A percentile compares a stretch with the other conserved stretches of the same genome.
Evolutionary conservation across 2,329 filamentous ascomycete species (phyloP).

Genomic region (Periconia sp.): DNA sequence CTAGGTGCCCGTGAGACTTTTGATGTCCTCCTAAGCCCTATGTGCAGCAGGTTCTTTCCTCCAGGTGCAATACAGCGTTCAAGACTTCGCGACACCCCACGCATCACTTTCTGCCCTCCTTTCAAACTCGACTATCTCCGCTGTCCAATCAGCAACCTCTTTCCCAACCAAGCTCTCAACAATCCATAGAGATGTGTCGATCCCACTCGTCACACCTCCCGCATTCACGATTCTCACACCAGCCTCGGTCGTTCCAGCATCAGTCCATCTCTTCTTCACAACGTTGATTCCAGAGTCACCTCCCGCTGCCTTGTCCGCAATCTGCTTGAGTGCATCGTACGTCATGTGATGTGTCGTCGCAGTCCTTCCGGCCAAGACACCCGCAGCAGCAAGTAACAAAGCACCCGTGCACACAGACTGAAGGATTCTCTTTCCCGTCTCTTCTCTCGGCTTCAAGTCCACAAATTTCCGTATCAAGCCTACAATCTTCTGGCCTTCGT

Average conservation of each 20-base stretch:
- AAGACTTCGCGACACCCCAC: conserved; percentile 15
- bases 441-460: conserved; percentile 24
- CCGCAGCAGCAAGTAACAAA: conserved; percentile 46
- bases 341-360: conserved; percentile 50
- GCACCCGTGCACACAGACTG: conserved; percentile 51
- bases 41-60: no score
- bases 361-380: conserved; percentile 41
- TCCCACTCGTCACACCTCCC: conserved; percentile 40
- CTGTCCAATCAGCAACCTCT: conserved; percentile 27
- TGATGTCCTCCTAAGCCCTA: no score
- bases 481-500: conserved; percentile 23
- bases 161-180: conserved; percentile 33
- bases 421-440: conserved; percentile 35
- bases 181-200: conserved; percentile 39
- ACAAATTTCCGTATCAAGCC: conserved; percentile 30
- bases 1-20: no score
- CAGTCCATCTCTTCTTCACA: conserved; percentile 39
- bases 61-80: no score
- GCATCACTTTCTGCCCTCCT: conserved; percentile 26
- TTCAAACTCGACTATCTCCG: conserved; percentile 40
- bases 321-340: conserved; percentile 29
- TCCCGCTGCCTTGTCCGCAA: conserved; percentile 37
- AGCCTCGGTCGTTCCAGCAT: conserved; percentile 35
- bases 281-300: conserved; percentile 30
- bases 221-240: conserved; percentile 43